phyloP scores from a whole-genome alignment of 2,329 filamentous ascomycete genomes.

The Ophiocordyceps australis region DNA sequence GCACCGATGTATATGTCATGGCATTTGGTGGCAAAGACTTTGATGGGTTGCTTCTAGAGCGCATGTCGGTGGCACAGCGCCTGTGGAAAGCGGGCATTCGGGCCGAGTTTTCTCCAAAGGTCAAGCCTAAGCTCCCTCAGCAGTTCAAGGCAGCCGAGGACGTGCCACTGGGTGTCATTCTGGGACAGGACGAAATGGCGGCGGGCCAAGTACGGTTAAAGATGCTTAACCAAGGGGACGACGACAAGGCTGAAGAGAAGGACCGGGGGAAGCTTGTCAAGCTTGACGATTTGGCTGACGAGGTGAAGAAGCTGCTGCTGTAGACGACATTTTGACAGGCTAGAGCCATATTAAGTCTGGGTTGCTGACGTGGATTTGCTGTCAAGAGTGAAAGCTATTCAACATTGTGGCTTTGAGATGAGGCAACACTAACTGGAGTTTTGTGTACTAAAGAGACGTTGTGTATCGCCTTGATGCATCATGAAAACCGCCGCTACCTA shows the following conservation, averaged over 20 bases:
- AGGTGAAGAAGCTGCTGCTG: conserved; percentile 28
- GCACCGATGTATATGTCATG: conserved; percentile 78
- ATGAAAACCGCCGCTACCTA: no score
- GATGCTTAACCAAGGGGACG: conserved; percentile 48
- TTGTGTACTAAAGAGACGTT: no score
- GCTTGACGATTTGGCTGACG: conserved; percentile 40
- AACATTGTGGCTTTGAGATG: no score
- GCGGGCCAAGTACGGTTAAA: conserved; percentile 78
- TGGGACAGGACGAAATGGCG: conserved; percentile 79
- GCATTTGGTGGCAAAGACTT: conserved; percentile 80
- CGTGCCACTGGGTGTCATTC: conserved; percentile 71
- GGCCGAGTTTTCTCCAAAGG: conserved; percentile 79
- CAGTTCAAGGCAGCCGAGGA: conserved; percentile 91
- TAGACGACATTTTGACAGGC: conserved; percentile 2
- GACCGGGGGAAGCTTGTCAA: conserved; percentile 57
- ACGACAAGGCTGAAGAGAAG: conserved; percentile 81
- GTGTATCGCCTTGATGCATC: no score
- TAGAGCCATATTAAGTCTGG: no score
- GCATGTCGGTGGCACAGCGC: conserved; percentile 58
- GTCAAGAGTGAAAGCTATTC: no score
- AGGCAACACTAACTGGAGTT: no score
- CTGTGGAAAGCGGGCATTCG: conserved; percentile 72
- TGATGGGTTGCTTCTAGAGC: conserved; percentile 61
- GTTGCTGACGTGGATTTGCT: no score
- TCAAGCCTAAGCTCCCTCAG: conserved; percentile 70